A percentile compares a stretch with the other conserved stretches of the same genome.
Evolutionary conservation across 2,329 filamentous ascomycete genomes (phyloP).

Genomic region (Neobulgaria alba): DNA sequence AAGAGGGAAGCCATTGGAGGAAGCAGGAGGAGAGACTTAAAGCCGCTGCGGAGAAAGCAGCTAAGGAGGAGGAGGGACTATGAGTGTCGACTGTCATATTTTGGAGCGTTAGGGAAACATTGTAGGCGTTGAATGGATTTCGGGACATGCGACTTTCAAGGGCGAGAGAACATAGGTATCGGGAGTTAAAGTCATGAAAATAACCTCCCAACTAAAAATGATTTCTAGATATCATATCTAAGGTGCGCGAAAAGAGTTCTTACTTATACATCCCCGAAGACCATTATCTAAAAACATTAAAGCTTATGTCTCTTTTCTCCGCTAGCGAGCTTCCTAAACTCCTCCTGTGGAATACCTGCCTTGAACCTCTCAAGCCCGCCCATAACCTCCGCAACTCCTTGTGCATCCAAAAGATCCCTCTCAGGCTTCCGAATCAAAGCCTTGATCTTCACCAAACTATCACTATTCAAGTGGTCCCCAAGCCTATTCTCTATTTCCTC

Average conservation of each 20-base stretch:
- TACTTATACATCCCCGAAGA: not conserved
- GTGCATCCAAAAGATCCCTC: constrained; percentile 60
- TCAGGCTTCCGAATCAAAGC: constrained; percentile 68
- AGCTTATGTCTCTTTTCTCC: constrained; percentile 95
- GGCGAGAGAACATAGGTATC: no score
- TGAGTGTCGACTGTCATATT: constrained; percentile 1
- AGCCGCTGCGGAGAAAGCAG: constrained; percentile 34
- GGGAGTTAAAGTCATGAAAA: no score
- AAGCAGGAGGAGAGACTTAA: constrained; percentile 63
- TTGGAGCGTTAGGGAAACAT: not conserved
- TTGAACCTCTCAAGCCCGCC: constrained; percentile 71
- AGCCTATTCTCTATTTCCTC: constrained; percentile 73
- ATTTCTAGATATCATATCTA: no score
- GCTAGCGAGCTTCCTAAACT: constrained; percentile 76
- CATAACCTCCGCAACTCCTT: constrained; percentile 80
- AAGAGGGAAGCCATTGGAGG: constrained; percentile 80
- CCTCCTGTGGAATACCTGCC: constrained; percentile 62
- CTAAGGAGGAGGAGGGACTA: constrained; percentile 10
- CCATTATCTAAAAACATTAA: constrained; percentile 38
- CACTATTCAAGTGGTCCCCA: constrained; percentile 69
- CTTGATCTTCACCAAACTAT: constrained; percentile 79
- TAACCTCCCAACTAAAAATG: no score
- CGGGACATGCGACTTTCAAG: no score
- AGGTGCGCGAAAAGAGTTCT: constrained; percentile 7
- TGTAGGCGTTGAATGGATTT: not conserved